phyloP scores from a whole-genome alignment of 345 rosid species.

The Clausena lansium region DNA sequence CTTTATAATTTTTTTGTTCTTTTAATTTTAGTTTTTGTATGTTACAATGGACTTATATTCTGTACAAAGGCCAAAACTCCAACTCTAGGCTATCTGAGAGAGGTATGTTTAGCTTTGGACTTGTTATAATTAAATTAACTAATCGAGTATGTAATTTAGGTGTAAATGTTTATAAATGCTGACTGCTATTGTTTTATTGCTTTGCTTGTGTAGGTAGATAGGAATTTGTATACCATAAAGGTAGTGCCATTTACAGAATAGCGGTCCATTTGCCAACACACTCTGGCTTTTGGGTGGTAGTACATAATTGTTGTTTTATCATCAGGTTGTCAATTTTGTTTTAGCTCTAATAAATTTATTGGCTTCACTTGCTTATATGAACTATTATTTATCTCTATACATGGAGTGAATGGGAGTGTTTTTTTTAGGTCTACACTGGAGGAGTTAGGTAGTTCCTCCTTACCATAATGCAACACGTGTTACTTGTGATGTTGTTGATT shows the following conservation, averaged over 20 bases:
- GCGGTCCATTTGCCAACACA: constrained; percentile 76
- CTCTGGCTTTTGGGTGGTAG: constrained; percentile 97
- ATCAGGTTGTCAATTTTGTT: constrained; percentile 54
- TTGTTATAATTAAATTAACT: background rate
- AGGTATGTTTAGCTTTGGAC: constrained; percentile 42
- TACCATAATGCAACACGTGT: constrained; percentile 71
- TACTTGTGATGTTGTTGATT: constrained; percentile 73
- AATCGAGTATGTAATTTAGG: background rate
- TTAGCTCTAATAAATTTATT: background rate
- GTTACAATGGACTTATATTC: constrained; percentile 79
- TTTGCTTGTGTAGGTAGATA: constrained; percentile 54
- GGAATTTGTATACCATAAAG: constrained; percentile 80
- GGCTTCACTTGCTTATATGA: background rate
- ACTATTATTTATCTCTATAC: too few relatives aligned
- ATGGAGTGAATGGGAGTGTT: constrained; percentile 12
- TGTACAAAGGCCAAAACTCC: constrained; percentile 74
- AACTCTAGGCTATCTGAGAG: constrained; percentile 70
- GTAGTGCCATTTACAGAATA: constrained; percentile 76
- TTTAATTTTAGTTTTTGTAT: background rate
- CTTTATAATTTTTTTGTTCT: background rate
- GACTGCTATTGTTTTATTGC: constrained; percentile 6
- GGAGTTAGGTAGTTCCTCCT: constrained; percentile 91
- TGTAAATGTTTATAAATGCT: constrained; percentile 5
- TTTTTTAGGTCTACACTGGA: constrained; percentile 87
- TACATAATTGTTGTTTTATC: constrained; percentile 83